Conservation (phyloP, 2,329 filamentous ascomycete genomes). For the Colletotrichum musicola region DNA sequence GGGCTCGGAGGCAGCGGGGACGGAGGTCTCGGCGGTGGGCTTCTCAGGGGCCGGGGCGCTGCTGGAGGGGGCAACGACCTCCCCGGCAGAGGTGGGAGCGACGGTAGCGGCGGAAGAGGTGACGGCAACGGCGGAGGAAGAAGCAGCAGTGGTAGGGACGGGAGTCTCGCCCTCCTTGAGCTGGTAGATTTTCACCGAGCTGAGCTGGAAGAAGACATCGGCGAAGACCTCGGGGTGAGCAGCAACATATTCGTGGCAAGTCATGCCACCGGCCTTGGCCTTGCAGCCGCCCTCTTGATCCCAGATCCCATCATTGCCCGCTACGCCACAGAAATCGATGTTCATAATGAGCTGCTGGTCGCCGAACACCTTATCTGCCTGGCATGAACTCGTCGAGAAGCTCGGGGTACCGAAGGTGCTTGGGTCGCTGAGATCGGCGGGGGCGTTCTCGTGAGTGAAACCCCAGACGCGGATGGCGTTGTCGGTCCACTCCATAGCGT, state of each 20-base stretch:
- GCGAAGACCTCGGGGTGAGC: constrained; percentile 51
- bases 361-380: constrained; percentile 45
- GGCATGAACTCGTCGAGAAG: constrained; percentile 44
- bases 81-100: neutral
- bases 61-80: neutral
- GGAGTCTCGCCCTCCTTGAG: constrained; percentile 37
- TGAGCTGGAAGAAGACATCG: constrained; percentile 61
- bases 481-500: constrained; percentile 72
- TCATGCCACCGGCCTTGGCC: constrained; percentile 41
- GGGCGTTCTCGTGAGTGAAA: constrained; percentile 69
- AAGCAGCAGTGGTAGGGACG: neutral
- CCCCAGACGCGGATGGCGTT: constrained; percentile 74
- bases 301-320: constrained; percentile 47
- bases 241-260: constrained; percentile 54
- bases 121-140: neutral
- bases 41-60: neutral
- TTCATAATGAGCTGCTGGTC: constrained; percentile 47
- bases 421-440: constrained; percentile 59
- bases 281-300: constrained; percentile 42
- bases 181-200: constrained; percentile 50
- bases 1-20: no score
- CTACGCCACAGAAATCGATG: constrained; percentile 77
- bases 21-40: constrained; percentile 1
- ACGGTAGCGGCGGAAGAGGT: constrained; percentile 8
- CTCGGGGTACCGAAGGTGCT: constrained; percentile 45